These are phyloP conservation scores for Trichoderma erinaceum DNA, from an alignment of 495 filamentous ascomycete species.

Conservation along the genomic window DNA sequence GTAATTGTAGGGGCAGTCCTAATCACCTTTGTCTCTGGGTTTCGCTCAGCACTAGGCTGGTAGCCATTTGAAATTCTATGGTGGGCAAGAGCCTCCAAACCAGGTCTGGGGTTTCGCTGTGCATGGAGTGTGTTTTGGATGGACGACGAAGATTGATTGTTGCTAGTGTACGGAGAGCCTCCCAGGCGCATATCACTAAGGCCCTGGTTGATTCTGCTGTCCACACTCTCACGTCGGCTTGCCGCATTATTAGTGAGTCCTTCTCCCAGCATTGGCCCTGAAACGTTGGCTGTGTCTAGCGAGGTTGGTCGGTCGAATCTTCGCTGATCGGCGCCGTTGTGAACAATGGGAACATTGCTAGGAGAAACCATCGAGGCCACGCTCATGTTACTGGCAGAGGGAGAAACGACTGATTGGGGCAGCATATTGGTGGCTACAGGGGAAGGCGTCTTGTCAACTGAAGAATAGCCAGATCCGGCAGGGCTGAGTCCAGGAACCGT, in stretches of 20 bases:
- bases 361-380: slow-evolving; percentile 53
- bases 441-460: slow-evolving; percentile 49
- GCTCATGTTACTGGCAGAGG: slow-evolving; percentile 46
- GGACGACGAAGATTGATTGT: slow-evolving; percentile 71
- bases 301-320: slow-evolving; percentile 37
- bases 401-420: slow-evolving; percentile 41
- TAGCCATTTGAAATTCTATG: slow-evolving; percentile 61
- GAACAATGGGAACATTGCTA: slow-evolving; percentile 23
- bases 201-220: slow-evolving; percentile 65
- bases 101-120: slow-evolving; percentile 45
- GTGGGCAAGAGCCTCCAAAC: slow-evolving; percentile 34
- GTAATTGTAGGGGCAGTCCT: slow-evolving; percentile 70
- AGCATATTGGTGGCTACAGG: slow-evolving; percentile 37
- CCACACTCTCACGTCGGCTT: slow-evolving; percentile 71
- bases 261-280: slow-evolving; percentile 24
- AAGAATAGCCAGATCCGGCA: slow-evolving; percentile 31
- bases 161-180: slow-evolving; percentile 62
- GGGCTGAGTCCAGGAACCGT: slow-evolving; percentile 35
- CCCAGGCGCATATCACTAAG: slow-evolving; percentile 65
- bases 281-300: slow-evolving; percentile 32
- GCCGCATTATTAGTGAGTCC: slow-evolving; percentile 24
- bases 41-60: slow-evolving; percentile 49
- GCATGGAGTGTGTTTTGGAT: slow-evolving; percentile 50
- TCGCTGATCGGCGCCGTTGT: slow-evolving; percentile 29
- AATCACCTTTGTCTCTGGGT: slow-evolving; percentile 43